A percentile compares a stretch with the other conserved stretches of the same genome.
phyloP scores from a whole-genome alignment of 208 protist species.

The Trichomonas gallinae region DNA sequence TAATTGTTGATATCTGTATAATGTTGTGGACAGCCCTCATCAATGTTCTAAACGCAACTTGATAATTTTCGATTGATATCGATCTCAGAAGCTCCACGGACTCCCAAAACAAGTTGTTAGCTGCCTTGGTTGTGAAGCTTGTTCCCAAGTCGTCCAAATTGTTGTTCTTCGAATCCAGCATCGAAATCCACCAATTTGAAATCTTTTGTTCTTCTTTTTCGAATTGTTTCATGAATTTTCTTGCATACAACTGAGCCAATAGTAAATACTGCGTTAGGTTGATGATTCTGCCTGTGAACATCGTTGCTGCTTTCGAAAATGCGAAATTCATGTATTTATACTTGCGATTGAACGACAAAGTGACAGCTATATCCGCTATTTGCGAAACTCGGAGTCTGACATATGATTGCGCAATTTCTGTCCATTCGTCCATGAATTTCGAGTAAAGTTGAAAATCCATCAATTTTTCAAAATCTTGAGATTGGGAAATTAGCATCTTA shows the following conservation, averaged over 20 bases:
- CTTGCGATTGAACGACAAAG: background rate
- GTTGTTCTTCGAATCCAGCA: background rate
- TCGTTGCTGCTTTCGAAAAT: background rate
- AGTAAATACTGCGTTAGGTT: background rate
- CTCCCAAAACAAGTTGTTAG: background rate
- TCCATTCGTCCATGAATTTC: background rate
- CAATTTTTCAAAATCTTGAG: background rate
- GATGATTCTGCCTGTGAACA: background rate
- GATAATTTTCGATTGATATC: background rate
- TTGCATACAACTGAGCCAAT: background rate
- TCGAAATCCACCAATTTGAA: background rate
- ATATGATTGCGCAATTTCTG: background rate
- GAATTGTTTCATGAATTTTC: background rate
- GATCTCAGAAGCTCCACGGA: background rate
- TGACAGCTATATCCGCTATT: background rate
- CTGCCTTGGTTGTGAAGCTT: background rate
- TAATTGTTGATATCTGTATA: background rate
- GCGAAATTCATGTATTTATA: background rate
- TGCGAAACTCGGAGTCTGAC: background rate
- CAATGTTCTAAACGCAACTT: background rate
- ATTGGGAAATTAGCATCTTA: background rate
- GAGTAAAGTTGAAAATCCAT: background rate
- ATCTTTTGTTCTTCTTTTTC: background rate
- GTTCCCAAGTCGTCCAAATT: background rate
- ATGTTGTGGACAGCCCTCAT: background rate